Evolutionary conservation across 1,284 basidiomycete genomes (phyloP), one percentile per base, ranked within the genome.

Genomic region (Moesziomyces parantarcticus): DNA sequence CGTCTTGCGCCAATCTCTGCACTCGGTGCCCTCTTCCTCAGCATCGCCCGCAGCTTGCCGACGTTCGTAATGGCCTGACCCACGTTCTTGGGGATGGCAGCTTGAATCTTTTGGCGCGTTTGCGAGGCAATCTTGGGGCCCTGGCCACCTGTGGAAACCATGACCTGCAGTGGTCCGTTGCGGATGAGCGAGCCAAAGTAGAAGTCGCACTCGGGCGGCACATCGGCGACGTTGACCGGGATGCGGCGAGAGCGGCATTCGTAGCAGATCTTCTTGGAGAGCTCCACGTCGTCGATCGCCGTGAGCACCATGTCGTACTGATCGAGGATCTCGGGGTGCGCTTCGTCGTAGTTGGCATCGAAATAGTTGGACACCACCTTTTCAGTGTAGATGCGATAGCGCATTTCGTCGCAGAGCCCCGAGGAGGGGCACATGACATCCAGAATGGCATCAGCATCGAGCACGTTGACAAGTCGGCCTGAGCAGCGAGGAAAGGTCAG

Each of bases 121-220:
- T 96, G 87, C 63, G 91, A 91, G 7, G 96, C 94, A 71, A 98
- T 88, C 83, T 93, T 91, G 9, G 97, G 97, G 5, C 94, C 93
- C 76, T 92, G 91, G 25, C 97, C 97, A 58, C 93, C 93, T 2
- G 97, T 99, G 10, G 93, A 96, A 44, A 99, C 91, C 91, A 98
- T 92, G 75, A 97, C 90, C 85, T 97, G 94, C 40, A 99, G 85
- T 0, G 95, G 93, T 0, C 96, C 95, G 67, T 90, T 88, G 39
- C 93, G 90, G 62, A 98, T 90, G 82, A 95, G 92, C 1, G 93
- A 92, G 46, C 97, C 97, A 85, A 99, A 99, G 87, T 97, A 99
- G 83, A 99, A 99, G 85, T 99, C 96, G 87, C 96, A 99, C 59
- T 85, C 80, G 25, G 80, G 81, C 3, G 96, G 97, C 50, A 98